phyloP scores from a whole-genome alignment of 2,329 filamentous ascomycete genomes.

The Fusarium camptoceras region DNA sequence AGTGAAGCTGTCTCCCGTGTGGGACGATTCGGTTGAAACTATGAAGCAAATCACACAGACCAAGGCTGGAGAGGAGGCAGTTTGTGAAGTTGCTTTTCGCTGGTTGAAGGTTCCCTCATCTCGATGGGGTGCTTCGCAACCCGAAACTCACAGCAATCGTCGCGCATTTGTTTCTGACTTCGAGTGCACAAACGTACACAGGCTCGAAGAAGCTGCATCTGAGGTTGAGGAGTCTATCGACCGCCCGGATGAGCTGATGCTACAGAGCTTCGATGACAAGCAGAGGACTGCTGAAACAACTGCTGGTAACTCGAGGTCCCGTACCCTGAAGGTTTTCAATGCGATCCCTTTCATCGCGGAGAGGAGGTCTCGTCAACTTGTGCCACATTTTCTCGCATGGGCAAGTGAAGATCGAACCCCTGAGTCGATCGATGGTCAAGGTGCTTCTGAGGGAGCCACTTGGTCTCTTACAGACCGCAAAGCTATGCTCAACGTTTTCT shows the following conservation, averaged over 20 bases:
- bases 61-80: slow-evolving; percentile 76
- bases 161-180: slow-evolving; percentile 74
- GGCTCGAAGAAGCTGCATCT: slow-evolving; percentile 64
- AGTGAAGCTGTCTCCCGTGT: slow-evolving; percentile 84
- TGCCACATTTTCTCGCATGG: slow-evolving; percentile 89
- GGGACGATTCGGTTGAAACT: slow-evolving; percentile 84
- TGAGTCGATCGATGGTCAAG: slow-evolving; percentile 50
- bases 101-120: slow-evolving; percentile 76
- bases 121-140: slow-evolving; percentile 61
- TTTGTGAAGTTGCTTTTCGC: slow-evolving; percentile 78
- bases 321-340: slow-evolving; percentile 83
- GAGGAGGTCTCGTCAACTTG: slow-evolving; percentile 83
- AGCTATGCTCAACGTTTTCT: slow-evolving; percentile 82
- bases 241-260: slow-evolving; percentile 68
- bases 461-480: slow-evolving; percentile 88
- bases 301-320: slow-evolving; percentile 72
- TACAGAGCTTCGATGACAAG: slow-evolving; percentile 71
- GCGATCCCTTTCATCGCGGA: slow-evolving; percentile 83
- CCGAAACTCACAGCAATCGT: slow-evolving; percentile 50
- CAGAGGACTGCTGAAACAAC: slow-evolving; percentile 66
- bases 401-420: slow-evolving; percentile 63
- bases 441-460: slow-evolving; percentile 53
- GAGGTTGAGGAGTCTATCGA: slow-evolving; percentile 65
- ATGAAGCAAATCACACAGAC: slow-evolving; percentile 79
- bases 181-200: slow-evolving; percentile 81